Percentiles rank a stretch among this genome's conserved stretches.
Conservation (phyloP, 192 early-diverging fungal species). For the Thamnidium elegans region DNA sequence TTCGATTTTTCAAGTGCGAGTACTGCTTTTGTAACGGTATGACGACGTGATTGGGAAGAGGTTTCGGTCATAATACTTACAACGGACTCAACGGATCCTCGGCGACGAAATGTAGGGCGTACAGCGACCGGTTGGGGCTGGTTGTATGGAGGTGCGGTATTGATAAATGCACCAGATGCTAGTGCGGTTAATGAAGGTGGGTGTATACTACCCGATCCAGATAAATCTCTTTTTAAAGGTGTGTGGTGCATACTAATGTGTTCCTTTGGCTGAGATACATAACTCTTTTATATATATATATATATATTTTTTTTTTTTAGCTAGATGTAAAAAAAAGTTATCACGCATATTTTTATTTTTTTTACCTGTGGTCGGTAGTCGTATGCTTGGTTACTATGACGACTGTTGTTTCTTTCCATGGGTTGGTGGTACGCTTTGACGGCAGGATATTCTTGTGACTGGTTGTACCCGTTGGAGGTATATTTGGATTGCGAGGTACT, state of each 20-base stretch:
- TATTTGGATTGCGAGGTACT: not conserved
- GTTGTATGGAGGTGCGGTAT: not conserved
- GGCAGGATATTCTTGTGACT: too few relatives aligned
- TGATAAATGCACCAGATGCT: conserved; percentile 1
- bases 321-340: too few relatives aligned
- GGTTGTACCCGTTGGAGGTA: not conserved
- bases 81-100: conserved; percentile 28
- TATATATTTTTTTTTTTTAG: not conserved
- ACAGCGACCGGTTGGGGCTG: conserved; percentile 8
- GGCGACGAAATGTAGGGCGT: conserved; percentile 22
- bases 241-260: not conserved
- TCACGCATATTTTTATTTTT: too few relatives aligned
- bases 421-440: too few relatives aligned
- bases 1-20: conserved; percentile 13
- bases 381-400: not conserved
- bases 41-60: conserved; percentile 12
- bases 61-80: conserved; percentile 22
- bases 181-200: not conserved
- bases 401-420: not conserved
- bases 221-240: too few relatives aligned
- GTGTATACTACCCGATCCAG: too few relatives aligned
- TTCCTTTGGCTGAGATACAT: not conserved
- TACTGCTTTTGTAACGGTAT: conserved; percentile 33
- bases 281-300: conserved; percentile 1
- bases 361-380: conserved; percentile 9